phyloP scores from a whole-genome alignment of 331 rosid species.

The Quercus tomentella region DNA sequence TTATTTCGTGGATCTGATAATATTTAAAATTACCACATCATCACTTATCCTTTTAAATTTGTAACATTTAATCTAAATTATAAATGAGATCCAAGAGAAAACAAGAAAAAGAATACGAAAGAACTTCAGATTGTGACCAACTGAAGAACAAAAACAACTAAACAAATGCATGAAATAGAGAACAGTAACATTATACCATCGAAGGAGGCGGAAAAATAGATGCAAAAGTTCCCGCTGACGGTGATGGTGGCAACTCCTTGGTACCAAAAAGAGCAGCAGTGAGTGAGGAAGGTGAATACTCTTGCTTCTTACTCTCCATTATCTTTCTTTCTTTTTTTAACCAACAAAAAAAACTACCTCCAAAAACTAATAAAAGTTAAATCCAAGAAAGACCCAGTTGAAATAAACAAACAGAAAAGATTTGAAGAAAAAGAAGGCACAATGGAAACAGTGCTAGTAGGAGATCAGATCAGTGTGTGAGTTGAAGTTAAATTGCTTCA shows the following conservation, averaged over 20 bases:
- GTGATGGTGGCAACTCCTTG: slow-evolving; percentile 30
- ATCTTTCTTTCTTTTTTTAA: not conserved
- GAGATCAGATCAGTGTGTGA: not conserved
- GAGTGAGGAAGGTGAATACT: slow-evolving; percentile 34
- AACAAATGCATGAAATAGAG: not conserved
- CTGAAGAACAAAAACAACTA: not conserved
- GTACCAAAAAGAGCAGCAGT: slow-evolving; percentile 51
- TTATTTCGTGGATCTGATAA: no score
- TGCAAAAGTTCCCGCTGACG: slow-evolving; percentile 42
- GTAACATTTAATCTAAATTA: not conserved
- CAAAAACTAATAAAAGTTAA: not conserved
- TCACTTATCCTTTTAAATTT: no score
- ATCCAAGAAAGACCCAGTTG: slow-evolving; percentile 19
- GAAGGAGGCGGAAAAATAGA: slow-evolving; percentile 46
- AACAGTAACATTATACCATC: slow-evolving; percentile 18
- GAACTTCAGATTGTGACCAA: not conserved
- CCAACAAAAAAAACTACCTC: not conserved
- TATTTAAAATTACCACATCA: no score
- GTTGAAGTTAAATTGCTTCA: slow-evolving; percentile 11
- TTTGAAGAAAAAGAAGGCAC: slow-evolving; percentile 2
- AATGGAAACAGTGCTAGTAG: slow-evolving; percentile 1
- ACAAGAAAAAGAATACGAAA: not conserved
- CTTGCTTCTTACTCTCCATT: slow-evolving; percentile 42
- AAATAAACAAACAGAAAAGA: slow-evolving; percentile 6
- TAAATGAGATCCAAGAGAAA: not conserved